A percentile compares a stretch with the other conserved stretches of the same genome.
phyloP scores from a whole-genome alignment of 2,329 filamentous ascomycete species.

The Alternaria sp. region DNA sequence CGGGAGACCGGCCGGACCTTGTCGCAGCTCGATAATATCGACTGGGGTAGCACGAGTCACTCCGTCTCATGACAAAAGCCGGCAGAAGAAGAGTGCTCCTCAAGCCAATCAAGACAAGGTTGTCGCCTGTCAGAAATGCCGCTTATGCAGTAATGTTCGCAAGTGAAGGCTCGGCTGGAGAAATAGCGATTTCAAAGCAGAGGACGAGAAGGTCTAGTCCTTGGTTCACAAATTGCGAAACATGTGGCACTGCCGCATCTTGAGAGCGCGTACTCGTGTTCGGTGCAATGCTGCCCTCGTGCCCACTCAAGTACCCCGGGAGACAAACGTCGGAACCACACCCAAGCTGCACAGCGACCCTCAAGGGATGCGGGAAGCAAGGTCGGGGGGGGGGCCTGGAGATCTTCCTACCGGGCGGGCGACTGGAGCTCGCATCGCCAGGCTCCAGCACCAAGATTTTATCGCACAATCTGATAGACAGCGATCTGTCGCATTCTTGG shows the following conservation, averaged over 20 bases:
- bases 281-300: constrained; percentile 24
- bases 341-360: constrained; percentile 41
- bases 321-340: constrained; percentile 26
- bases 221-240: constrained; percentile 30
- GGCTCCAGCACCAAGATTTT: constrained; percentile 9
- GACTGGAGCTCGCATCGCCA: constrained; percentile 20
- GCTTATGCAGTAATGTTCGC: constrained; percentile 53
- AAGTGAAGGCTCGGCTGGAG: constrained; percentile 46
- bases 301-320: constrained; percentile 7
- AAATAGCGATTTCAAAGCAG: constrained; percentile 47
- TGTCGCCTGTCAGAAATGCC: constrained; percentile 41
- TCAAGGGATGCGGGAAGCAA: constrained; percentile 51
- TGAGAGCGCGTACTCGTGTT: constrained; percentile 27
- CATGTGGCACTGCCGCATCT: constrained; percentile 33
- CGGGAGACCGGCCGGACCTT: constrained; percentile 46
- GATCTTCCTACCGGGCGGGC: constrained; percentile 42
- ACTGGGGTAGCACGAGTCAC: constrained; percentile 44
- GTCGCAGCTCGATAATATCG: constrained; percentile 33
- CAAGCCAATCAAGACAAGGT: constrained; percentile 39
- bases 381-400: constrained; percentile 48
- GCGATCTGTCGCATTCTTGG: constrained; percentile 7
- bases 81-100: constrained; percentile 35
- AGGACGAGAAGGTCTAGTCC: constrained; percentile 22
- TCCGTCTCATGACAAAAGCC: constrained; percentile 41
- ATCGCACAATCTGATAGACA: constrained; percentile 11